Conservation (phyloP, 192 early-diverging fungal genomes). For the Bifiguratus adelaidae region DNA sequence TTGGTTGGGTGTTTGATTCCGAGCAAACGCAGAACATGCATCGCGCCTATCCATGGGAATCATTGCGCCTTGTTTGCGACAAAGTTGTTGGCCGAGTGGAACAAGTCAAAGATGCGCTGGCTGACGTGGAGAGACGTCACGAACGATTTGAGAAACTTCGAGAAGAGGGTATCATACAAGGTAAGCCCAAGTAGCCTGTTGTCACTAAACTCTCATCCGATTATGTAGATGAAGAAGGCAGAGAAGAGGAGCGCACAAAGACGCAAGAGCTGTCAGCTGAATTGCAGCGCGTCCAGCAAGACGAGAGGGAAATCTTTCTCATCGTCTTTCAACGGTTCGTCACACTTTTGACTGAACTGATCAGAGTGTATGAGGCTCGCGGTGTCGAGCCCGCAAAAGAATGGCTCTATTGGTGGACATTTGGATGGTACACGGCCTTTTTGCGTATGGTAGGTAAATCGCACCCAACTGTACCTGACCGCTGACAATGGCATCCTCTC, state of each 20-base stretch:
- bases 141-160: constrained; percentile 15
- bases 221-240: no score
- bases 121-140: constrained; percentile 14
- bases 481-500: no score
- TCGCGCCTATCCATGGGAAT: no score
- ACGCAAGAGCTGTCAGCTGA: no score
- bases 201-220: no score
- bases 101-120: constrained; percentile 53
- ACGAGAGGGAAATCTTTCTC: constrained; percentile 78
- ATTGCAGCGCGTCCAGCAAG: constrained; percentile 53
- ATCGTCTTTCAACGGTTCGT: constrained; percentile 57
- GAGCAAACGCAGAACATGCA: constrained; percentile 31
- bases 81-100: constrained; percentile 79
- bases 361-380: constrained; percentile 9
- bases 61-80: constrained; percentile 69
- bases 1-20: constrained; percentile 67
- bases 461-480: no score
- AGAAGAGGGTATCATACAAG: constrained; percentile 9
- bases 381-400: constrained; percentile 12
- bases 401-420: constrained; percentile 47
- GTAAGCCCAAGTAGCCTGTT: no score
- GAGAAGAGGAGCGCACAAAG: no score
- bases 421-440: constrained; percentile 49
- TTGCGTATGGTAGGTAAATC: constrained; percentile 47
- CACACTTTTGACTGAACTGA: constrained; percentile 28